phyloP scores from a whole-genome alignment of 2,329 filamentous ascomycete species.

The Clonostachys solani region DNA sequence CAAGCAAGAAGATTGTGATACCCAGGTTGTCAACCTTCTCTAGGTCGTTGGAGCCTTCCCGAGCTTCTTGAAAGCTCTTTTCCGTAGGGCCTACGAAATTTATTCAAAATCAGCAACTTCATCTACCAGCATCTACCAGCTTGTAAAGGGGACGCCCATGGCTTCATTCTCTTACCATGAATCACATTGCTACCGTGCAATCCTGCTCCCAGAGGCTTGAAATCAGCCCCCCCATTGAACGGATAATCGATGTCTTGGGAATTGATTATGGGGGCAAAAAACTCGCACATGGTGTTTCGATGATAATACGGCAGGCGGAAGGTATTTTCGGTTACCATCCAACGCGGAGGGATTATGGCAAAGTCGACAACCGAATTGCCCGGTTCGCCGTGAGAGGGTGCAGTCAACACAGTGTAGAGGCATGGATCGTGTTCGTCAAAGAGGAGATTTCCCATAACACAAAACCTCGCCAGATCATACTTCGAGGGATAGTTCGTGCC shows the following conservation, averaged over 20 bases:
- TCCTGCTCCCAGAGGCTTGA: too few species aligned
- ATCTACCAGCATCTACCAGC: too few species aligned
- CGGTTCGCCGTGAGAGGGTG: conserved; percentile 46
- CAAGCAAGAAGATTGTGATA: not conserved
- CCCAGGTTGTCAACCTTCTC: not conserved
- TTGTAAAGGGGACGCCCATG: too few species aligned
- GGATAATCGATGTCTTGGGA: too few species aligned
- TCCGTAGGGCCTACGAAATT: not conserved
- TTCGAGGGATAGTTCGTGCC: conserved; percentile 79
- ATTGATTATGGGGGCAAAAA: conserved; percentile 51
- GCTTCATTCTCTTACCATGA: too few species aligned
- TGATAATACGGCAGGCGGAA: conserved; percentile 74
- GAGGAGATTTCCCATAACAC: conserved; percentile 66
- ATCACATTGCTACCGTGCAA: too few species aligned
- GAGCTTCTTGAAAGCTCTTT: not conserved
- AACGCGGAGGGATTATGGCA: conserved; percentile 68
- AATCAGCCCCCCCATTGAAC: too few species aligned
- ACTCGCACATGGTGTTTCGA: conserved; percentile 64
- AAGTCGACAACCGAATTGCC: conserved; percentile 68
- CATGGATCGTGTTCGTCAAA: conserved; percentile 77
- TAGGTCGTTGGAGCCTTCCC: not conserved
- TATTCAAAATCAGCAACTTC: not conserved
- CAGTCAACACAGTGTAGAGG: conserved; percentile 71
- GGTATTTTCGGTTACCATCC: conserved; percentile 66
- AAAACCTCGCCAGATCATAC: conserved; percentile 76